Percentiles rank a stretch among this genome's conserved stretches.
phyloP scores from a whole-genome alignment of 306 rosid genomes.

The Clitoria ternatea region DNA sequence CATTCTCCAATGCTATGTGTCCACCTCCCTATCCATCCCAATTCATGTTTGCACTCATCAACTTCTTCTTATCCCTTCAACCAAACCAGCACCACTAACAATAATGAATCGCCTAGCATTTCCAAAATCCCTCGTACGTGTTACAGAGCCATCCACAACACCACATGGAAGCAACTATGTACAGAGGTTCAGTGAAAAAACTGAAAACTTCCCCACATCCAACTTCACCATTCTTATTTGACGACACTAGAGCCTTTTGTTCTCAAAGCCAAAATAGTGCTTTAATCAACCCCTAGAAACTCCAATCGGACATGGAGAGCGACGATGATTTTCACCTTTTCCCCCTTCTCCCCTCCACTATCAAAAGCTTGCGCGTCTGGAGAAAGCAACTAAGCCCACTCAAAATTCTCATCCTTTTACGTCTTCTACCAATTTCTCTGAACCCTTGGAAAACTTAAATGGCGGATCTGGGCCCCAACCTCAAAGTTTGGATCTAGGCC shows the following conservation, averaged over 20 bases:
- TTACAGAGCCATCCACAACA: conserved; percentile 35
- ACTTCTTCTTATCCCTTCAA: not conserved
- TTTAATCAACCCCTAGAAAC: conserved; percentile 13
- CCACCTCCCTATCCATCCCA: not conserved
- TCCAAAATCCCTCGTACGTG: conserved; percentile 25
- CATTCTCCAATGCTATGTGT: conserved; percentile 34
- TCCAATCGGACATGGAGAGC: conserved; percentile 60
- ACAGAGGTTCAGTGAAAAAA: conserved; percentile 41
- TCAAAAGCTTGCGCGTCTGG: conserved; percentile 73
- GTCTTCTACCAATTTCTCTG: conserved; percentile 18
- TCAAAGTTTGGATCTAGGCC: too few species aligned
- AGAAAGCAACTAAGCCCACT: conserved; percentile 53
- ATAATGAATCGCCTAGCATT: conserved; percentile 45
- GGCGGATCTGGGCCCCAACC: conserved; percentile 4
- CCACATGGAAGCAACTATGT: conserved; percentile 24
- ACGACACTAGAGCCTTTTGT: not conserved
- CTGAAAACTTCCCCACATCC: conserved; percentile 48
- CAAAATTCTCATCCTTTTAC: conserved; percentile 10
- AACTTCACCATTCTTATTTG: conserved; percentile 29
- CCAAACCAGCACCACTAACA: not conserved
- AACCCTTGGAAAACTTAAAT: conserved; percentile 25
- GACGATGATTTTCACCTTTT: conserved; percentile 58
- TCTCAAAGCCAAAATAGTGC: not conserved
- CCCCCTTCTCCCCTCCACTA: conserved; percentile 46
- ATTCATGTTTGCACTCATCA: too few species aligned